phyloP scores from a whole-genome alignment of 2,329 filamentous ascomycete species.

The Botrytis medusae region DNA sequence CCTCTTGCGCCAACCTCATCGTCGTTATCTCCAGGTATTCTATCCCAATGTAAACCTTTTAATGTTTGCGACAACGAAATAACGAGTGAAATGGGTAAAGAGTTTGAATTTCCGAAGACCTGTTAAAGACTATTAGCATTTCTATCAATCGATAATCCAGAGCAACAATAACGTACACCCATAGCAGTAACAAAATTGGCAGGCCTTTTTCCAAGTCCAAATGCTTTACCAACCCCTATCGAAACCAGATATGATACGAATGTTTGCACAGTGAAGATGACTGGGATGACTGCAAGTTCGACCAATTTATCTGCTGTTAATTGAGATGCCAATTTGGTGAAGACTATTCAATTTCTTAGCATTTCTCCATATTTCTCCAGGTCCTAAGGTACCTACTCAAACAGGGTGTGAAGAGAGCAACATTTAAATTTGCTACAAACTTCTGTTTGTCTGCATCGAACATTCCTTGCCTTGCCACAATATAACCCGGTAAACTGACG shows the following conservation, averaged over 20 bases:
- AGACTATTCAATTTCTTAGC: slow-evolving; percentile 58
- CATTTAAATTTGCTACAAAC: slow-evolving; percentile 93
- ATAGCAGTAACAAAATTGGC: slow-evolving; percentile 96
- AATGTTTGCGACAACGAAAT: slow-evolving; percentile 91
- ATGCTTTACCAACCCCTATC: slow-evolving; percentile 66
- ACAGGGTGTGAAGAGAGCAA: slow-evolving; percentile 94
- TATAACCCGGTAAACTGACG: slow-evolving; percentile 90
- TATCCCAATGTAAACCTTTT: slow-evolving; percentile 89
- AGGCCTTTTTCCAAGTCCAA: slow-evolving; percentile 79
- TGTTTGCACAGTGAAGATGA: slow-evolving; percentile 89
- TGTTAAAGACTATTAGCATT: slow-evolving; percentile 37
- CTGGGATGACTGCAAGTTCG: slow-evolving; percentile 90
- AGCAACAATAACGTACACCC: slow-evolving; percentile 59
- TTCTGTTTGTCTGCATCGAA: slow-evolving; percentile 97
- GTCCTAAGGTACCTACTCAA: slow-evolving; percentile 63
- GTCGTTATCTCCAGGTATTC: slow-evolving; percentile 87
- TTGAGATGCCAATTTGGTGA: slow-evolving; percentile 94
- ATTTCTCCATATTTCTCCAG: not conserved
- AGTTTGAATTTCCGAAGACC: slow-evolving; percentile 98
- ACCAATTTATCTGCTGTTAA: slow-evolving; percentile 85
- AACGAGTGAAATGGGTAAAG: slow-evolving; percentile 92
- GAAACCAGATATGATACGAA: slow-evolving; percentile 81
- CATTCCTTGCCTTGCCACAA: slow-evolving; percentile 84
- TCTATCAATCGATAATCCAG: not conserved
- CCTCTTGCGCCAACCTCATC: slow-evolving; percentile 91